Conservation (phyloP, 176 grass and related monocot genomes). For the Ensete ventricosum region DNA sequence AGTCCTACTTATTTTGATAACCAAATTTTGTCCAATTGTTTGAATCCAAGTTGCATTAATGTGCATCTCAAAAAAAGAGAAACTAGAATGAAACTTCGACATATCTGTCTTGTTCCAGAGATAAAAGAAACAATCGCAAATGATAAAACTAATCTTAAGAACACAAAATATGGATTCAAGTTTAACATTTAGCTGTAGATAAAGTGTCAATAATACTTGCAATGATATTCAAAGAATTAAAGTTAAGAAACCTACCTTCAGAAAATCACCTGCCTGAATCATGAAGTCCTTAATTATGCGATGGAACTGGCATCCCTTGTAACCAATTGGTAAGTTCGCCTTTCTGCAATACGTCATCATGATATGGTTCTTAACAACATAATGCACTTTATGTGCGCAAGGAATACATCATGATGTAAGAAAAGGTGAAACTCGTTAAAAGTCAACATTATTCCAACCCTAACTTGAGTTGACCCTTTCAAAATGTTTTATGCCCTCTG, state of each 20-base stretch:
- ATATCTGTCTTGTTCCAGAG: background rate
- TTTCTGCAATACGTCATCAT: slow-evolving; percentile 49
- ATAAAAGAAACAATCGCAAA: background rate
- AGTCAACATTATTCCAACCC: too few relatives aligned
- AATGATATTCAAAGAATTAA: background rate
- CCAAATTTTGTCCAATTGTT: too few relatives aligned
- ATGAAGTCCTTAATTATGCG: slow-evolving; percentile 99
- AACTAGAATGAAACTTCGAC: background rate
- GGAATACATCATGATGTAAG: too few relatives aligned
- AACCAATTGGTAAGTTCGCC: slow-evolving; percentile 48
- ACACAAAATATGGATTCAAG: background rate
- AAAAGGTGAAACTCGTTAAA: too few relatives aligned
- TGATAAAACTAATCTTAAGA: background rate
- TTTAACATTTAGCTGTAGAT: background rate
- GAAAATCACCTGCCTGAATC: slow-evolving; percentile 94
- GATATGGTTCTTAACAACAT: slow-evolving; percentile 11
- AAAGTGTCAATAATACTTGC: background rate
- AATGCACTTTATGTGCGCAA: background rate
- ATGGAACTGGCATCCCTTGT: slow-evolving; percentile 88
- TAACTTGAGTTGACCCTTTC: too few relatives aligned
- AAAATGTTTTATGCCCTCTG: too few relatives aligned
- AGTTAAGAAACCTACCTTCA: slow-evolving; percentile 54
- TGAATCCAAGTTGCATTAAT: too few relatives aligned
- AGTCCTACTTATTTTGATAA: too few relatives aligned
- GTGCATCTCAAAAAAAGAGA: background rate